phyloP scores from a whole-genome alignment of 768 basidiomycete genomes.

The Auriscalpium microsporum region DNA sequence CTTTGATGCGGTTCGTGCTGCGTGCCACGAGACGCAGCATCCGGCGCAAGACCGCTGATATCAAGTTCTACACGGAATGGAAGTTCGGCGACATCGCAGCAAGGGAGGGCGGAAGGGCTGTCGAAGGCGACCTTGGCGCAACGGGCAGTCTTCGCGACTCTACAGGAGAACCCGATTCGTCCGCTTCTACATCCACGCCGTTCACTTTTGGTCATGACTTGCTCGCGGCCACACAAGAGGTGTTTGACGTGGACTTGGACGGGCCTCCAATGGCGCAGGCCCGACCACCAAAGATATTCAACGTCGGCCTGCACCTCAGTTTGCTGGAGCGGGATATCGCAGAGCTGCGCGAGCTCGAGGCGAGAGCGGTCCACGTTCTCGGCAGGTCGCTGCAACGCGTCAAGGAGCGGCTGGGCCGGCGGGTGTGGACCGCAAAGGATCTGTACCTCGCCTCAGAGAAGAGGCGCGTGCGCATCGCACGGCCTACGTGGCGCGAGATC shows the following conservation, averaged over 20 bases:
- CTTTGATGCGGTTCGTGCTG: conserved; percentile 52
- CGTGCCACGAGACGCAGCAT: conserved; percentile 38
- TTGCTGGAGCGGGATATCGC: conserved; percentile 47
- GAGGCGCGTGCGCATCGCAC: conserved; percentile 29
- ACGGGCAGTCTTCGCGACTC: neutral
- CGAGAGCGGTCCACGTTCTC: conserved; percentile 33
- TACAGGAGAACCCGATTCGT: neutral
- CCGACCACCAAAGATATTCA: conserved; percentile 31
- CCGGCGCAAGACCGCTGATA: conserved; percentile 39
- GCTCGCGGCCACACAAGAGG: conserved; percentile 1
- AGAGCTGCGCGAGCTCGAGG: conserved; percentile 39
- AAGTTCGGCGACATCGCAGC: conserved; percentile 3
- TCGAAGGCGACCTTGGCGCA: neutral
- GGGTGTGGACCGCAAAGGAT: conserved; percentile 55
- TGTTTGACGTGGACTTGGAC: conserved; percentile 28
- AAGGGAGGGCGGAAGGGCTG: neutral
- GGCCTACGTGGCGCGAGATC: conserved; percentile 38
- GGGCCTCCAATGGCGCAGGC: conserved; percentile 16
- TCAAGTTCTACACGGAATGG: conserved; percentile 33
- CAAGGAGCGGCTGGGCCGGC: conserved; percentile 75
- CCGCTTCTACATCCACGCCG: neutral
- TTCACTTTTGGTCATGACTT: neutral
- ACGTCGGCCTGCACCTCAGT: conserved; percentile 46
- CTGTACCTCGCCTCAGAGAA: conserved; percentile 38
- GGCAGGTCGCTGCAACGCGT: conserved; percentile 48